Conservation (phyloP, 495 filamentous ascomycete genomes). For the Penicillium steckii region DNA sequence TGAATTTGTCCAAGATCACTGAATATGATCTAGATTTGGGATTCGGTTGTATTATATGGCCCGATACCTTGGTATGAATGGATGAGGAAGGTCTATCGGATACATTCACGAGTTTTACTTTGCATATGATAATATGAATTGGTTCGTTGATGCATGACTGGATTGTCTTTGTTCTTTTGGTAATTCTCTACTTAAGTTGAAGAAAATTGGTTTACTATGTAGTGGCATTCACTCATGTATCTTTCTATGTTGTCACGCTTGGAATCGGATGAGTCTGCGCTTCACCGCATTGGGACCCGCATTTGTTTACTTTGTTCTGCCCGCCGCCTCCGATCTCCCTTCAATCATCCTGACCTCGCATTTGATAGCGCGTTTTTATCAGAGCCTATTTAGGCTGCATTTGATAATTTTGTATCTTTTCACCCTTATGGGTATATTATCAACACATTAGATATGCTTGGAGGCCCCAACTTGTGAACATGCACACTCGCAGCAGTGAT, state of each 20-base stretch:
- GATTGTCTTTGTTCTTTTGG: neutral
- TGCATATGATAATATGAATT: conserved; percentile 17
- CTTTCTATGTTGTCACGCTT: too few species aligned
- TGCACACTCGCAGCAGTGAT: conserved; percentile 12
- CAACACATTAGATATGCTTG: conserved; percentile 4
- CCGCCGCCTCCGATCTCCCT: conserved; percentile 5
- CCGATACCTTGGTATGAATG: conserved; percentile 28
- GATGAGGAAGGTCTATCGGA: conserved; percentile 21
- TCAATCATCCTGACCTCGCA: conserved; percentile 2
- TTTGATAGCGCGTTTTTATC: conserved; percentile 7
- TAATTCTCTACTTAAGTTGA: neutral
- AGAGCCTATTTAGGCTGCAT: conserved; percentile 4
- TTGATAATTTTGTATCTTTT: conserved; percentile 7
- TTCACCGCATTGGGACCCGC: conserved; percentile 23
- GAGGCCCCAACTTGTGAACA: conserved; percentile 8
- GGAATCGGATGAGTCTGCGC: conserved; percentile 2
- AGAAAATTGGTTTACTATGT: neutral
- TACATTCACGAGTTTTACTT: conserved; percentile 11
- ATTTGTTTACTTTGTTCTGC: conserved; percentile 33
- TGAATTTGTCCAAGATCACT: conserved; percentile 26
- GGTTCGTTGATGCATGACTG: conserved; percentile 3
- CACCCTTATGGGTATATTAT: neutral
- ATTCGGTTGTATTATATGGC: conserved; percentile 37
- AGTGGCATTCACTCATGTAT: neutral
- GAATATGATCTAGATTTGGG: conserved; percentile 30